phyloP scores from a whole-genome alignment of 768 basidiomycete species.

The Tylopilus sp. region DNA sequence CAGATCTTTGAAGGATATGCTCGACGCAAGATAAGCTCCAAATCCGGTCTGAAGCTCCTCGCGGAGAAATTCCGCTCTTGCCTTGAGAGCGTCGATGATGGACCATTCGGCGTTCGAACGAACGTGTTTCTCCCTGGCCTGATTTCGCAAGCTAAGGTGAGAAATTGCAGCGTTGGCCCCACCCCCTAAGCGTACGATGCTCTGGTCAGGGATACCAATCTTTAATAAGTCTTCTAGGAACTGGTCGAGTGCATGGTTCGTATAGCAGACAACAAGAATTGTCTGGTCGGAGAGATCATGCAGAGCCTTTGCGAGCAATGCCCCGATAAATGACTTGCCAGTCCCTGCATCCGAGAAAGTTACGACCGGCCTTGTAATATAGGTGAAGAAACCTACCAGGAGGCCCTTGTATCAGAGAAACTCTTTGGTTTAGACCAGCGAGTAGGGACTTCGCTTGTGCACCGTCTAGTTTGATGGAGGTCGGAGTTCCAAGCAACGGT shows the following conservation, averaged over 20 bases:
- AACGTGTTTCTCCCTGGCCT: slow-evolving; percentile 23
- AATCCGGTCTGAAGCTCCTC: slow-evolving; percentile 30
- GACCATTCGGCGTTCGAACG: slow-evolving; percentile 37
- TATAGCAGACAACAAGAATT: slow-evolving; percentile 68
- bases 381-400: slow-evolving; percentile 46
- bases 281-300: slow-evolving; percentile 43
- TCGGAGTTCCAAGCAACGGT: slow-evolving; percentile 34
- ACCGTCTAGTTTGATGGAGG: slow-evolving; percentile 45
- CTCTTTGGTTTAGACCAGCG: slow-evolving; percentile 49
- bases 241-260: slow-evolving; percentile 71
- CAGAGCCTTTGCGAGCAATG: slow-evolving; percentile 56
- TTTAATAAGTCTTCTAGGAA: slow-evolving; percentile 60
- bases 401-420: slow-evolving; percentile 68
- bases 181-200: slow-evolving; percentile 54
- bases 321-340: slow-evolving; percentile 71
- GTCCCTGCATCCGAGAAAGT: slow-evolving; percentile 43
- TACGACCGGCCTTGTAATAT: not conserved
- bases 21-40: slow-evolving; percentile 21
- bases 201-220: slow-evolving; percentile 49
- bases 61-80: slow-evolving; percentile 3
- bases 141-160: slow-evolving; percentile 42
- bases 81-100: slow-evolving; percentile 40
- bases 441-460: slow-evolving; percentile 48
- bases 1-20: slow-evolving; percentile 28
- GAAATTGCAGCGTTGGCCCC: slow-evolving; percentile 50